Base-by-base conservation (phyloP, 1,284 basidiomycete species). In the Microbotryomycetes sp. region DNA sequence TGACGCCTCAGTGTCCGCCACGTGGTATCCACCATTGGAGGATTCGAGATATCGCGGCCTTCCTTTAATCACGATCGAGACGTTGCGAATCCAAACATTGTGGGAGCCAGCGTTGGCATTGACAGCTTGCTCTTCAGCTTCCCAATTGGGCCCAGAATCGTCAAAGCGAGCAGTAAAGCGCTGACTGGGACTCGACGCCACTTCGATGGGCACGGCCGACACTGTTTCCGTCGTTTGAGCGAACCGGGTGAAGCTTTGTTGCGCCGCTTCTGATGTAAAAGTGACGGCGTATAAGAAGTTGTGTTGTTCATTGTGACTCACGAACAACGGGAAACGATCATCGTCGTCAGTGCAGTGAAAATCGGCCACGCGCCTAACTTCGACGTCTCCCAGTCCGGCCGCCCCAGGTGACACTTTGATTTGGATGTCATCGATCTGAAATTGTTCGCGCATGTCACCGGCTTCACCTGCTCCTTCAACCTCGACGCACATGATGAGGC, bases 271-370 rank as follows among this genome's bases (percentile, higher is more conserved):
- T 6, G 42, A 55, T 0, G 58, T 75, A 72, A 89, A 87, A 7
- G 84, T 82, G 9, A 93, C 87, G 0, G 86, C 85, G 70, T 92
- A 93, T 6, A 94, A 81, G 23, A 93, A 79, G 73, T 92, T 92
- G 72, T 85, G 88, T 75, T 93, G 90, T 56, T 89, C 88, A 63
- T 81, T 79, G 1, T 84, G 80, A 0, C 80, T 80, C 4, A 93
- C 79, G 4, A 75, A 77, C 7, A 92, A 76, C 1, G 90, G 91
- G 73, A 92, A 92, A 1, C 6, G 26, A 19, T 3, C 6, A 1
- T 16, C 15, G 0, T 19, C 30, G n/a, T n/a, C n/a, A n/a, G n/a
- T n/a, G n/a, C n/a, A n/a, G n/a, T n/a, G n/a, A 19, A 42, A 19
- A 19, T 42, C 36, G 12, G 7, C 22, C n/a, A 67, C 47, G 2